Conservation (phyloP, 2,329 filamentous ascomycete genomes). For the Neonectria coccinea region DNA sequence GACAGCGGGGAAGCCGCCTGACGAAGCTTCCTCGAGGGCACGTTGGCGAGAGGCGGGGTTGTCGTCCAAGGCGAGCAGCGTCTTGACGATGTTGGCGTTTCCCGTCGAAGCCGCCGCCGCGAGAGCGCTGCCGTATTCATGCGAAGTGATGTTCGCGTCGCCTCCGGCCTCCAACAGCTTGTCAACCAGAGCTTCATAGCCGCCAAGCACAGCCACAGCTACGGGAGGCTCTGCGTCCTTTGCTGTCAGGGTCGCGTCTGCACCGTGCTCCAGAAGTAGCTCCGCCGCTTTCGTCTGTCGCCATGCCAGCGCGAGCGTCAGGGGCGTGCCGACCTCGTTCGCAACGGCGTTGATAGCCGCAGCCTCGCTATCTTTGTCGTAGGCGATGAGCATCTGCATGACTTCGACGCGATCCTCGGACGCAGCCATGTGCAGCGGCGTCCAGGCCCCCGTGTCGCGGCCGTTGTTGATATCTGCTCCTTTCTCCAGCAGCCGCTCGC, state of each 20-base stretch:
- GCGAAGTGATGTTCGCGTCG: constrained; percentile 14
- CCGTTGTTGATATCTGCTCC: constrained; percentile 23
- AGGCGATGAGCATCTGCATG: constrained; percentile 22
- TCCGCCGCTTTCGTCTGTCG: constrained; percentile 25
- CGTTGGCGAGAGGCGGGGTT: constrained; percentile 16
- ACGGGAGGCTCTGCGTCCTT: constrained; percentile 21
- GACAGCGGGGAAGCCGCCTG: constrained; percentile 14
- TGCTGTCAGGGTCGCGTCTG: constrained; percentile 18
- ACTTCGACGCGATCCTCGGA: constrained; percentile 14
- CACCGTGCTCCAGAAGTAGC: constrained; percentile 21
- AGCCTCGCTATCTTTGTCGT: background rate
- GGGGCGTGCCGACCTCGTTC: constrained; percentile 14
- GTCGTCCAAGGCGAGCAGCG: constrained; percentile 17
- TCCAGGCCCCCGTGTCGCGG: constrained; percentile 12
- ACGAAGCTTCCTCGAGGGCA: constrained; percentile 24
- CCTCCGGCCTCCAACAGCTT: constrained; percentile 21
- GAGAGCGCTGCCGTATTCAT: constrained; percentile 21
- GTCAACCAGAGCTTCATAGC: constrained; percentile 27
- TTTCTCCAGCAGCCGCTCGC: constrained; percentile 19
- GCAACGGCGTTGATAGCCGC: constrained; percentile 16
- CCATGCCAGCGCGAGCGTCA: constrained; percentile 17
- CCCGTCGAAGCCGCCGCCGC: constrained; percentile 26
- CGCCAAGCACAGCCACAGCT: constrained; percentile 21
- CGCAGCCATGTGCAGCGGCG: constrained; percentile 23
- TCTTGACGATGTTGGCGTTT: constrained; percentile 22